Percentiles rank a stretch among this genome's conserved stretches.
Evolutionary conservation across 1,139 yeast species (phyloP).

Genomic region (Zygoascus hellenicus): DNA sequence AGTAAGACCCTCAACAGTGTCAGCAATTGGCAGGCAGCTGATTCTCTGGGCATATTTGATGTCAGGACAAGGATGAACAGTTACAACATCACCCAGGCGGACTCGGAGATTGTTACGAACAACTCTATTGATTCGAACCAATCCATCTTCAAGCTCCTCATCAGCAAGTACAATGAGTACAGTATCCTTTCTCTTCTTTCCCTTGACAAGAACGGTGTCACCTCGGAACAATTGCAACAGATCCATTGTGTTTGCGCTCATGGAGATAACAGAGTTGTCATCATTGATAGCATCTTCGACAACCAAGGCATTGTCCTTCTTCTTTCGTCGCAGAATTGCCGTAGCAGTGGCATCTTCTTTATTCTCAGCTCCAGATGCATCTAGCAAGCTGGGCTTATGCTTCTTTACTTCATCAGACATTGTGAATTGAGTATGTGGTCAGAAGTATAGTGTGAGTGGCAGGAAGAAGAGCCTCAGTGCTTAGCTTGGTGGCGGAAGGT

Average conservation of each 20-base stretch:
- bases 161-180: conserved; percentile 95
- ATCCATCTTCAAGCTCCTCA: conserved; percentile 95
- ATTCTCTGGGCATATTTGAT: conserved; percentile 80
- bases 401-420: conserved; percentile 10
- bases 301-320: conserved; percentile 89
- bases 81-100: conserved; percentile 85
- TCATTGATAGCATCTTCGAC: conserved; percentile 98
- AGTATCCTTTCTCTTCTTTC: conserved; percentile 96
- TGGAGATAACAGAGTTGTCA: conserved; percentile 92
- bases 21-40: conserved; percentile 95
- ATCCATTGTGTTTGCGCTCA: conserved; percentile 95
- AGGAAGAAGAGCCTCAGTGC: no score
- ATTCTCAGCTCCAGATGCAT: conserved; percentile 46
- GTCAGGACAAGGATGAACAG: conserved; percentile 95
- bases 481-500: background rate
- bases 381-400: conserved; percentile 34
- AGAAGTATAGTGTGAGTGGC: background rate
- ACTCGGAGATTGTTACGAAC: conserved; percentile 93
- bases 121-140: conserved; percentile 89
- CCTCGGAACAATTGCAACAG: conserved; percentile 92
- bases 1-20: conserved; percentile 95
- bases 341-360: conserved; percentile 90
- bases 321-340: conserved; percentile 93
- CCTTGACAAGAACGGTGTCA: conserved; percentile 94
- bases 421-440: background rate